Percentiles rank a stretch among this genome's conserved stretches.
Conservation (phyloP, 306 rosid species). For the Cucumis cinereus region DNA sequence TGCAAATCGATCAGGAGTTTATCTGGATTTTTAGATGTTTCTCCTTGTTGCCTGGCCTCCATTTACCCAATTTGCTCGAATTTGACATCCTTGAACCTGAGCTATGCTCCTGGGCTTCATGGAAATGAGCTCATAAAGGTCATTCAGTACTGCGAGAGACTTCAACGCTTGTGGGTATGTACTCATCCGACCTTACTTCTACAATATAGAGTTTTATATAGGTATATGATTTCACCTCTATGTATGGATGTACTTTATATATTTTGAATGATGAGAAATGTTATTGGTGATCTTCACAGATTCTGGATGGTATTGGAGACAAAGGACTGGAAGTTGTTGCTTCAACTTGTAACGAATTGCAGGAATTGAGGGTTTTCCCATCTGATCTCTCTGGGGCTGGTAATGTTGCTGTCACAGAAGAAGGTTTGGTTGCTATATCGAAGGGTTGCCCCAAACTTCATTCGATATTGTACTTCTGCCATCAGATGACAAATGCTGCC, state of each 20-base stretch:
- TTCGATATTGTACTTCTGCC: constrained; percentile 75
- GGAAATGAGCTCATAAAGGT: constrained; percentile 45
- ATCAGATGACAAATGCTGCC: constrained; percentile 94
- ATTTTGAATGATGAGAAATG: neutral
- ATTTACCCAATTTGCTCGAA: constrained; percentile 53
- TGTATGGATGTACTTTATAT: neutral
- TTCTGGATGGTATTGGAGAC: constrained; percentile 81
- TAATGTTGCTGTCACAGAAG: constrained; percentile 60
- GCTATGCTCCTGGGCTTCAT: constrained; percentile 74
- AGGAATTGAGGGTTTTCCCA: constrained; percentile 86
- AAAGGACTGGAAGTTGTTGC: constrained; percentile 71
- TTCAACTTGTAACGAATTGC: constrained; percentile 56
- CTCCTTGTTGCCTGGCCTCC: constrained; percentile 50
- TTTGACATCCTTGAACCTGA: constrained; percentile 67
- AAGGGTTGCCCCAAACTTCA: constrained; percentile 75
- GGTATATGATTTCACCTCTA: neutral
- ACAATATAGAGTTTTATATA: neutral
- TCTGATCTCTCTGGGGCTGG: constrained; percentile 42
- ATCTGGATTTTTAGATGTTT: constrained; percentile 77
- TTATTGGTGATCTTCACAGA: constrained; percentile 22
- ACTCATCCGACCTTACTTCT: neutral
- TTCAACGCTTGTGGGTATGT: constrained; percentile 79
- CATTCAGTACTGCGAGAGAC: constrained; percentile 41
- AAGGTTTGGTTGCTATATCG: constrained; percentile 76
- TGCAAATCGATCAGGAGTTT: constrained; percentile 65